Evolutionary conservation across 345 rosid genomes (phyloP).

Genomic region (Gossypium arboreum): DNA sequence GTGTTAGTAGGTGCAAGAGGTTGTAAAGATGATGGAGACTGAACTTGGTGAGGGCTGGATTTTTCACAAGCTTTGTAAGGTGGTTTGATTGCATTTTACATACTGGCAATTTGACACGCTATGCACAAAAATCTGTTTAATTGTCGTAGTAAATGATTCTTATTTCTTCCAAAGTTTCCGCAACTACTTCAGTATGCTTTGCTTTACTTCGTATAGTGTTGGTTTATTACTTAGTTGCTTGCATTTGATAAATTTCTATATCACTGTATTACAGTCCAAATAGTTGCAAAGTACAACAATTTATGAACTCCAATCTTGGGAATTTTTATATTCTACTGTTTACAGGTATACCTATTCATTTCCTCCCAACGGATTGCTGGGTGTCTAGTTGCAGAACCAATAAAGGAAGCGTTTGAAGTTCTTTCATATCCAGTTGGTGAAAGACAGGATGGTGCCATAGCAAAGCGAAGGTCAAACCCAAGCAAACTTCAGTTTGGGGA

Average conservation of each 20-base stretch:
- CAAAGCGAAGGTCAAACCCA: constrained; percentile 32
- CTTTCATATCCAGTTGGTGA: constrained; percentile 30
- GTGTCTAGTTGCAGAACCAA: constrained; percentile 76
- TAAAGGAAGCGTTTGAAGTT: constrained; percentile 67
- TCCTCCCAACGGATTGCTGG: constrained; percentile 60
- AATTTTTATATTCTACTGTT: not conserved
- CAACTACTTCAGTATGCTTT: not conserved
- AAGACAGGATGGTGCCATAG: constrained; percentile 8
- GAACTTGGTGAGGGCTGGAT: constrained; percentile 87
- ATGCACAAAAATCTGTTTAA: not conserved
- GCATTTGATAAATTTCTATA: not conserved
- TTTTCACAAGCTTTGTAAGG: constrained; percentile 68
- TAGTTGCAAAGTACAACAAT: not conserved
- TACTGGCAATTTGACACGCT: not conserved
- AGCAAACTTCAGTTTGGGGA: constrained; percentile 63
- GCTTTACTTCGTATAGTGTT: not conserved
- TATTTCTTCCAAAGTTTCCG: not conserved
- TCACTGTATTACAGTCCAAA: not conserved
- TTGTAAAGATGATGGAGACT: constrained; percentile 70
- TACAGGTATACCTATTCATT: constrained; percentile 71
- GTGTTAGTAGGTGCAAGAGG: constrained; percentile 61
- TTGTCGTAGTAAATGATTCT: not conserved
- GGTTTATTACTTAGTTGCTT: not conserved
- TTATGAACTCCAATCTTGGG: not conserved
- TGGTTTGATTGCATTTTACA: constrained; percentile 14